A percentile compares a stretch with the other conserved stretches of the same genome.
Evolutionary conservation across 2,329 filamentous ascomycete species (phyloP).

Genomic region (Pseudofabraea citricarpa): DNA sequence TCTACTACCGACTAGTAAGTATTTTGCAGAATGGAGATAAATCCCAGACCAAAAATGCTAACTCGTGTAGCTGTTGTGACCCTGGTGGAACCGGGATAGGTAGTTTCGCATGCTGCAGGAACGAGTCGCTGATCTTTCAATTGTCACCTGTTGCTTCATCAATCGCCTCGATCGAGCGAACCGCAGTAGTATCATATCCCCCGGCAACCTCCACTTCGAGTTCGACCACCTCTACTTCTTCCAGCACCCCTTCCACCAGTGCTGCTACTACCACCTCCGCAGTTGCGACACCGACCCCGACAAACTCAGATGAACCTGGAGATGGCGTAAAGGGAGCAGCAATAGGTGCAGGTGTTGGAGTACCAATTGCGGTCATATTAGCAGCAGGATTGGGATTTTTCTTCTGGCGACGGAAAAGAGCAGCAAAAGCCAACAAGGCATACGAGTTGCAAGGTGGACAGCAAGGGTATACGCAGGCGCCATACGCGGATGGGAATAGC

Average conservation of each 20-base stretch:
- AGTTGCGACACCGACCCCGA: constrained; percentile 1
- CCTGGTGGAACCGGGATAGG: constrained; percentile 11
- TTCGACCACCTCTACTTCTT: constrained; percentile 4
- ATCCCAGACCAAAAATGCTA: too few species aligned
- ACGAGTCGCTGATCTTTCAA: too few species aligned
- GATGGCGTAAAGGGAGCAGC: constrained; percentile 4
- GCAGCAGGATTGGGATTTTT: constrained; percentile 9
- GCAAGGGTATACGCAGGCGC: background rate
- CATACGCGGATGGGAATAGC: background rate
- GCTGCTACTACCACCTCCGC: constrained; percentile 4
- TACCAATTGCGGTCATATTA: constrained; percentile 8
- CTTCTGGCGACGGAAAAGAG: constrained; percentile 6
- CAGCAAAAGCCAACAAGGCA: constrained; percentile 1
- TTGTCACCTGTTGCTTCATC: too few species aligned
- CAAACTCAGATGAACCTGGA: background rate
- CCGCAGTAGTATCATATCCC: constrained; percentile 2
- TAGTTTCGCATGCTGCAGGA: constrained; percentile 12
- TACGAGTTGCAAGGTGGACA: constrained; percentile 5
- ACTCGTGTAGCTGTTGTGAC: constrained; percentile 16
- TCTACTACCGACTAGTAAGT: constrained; percentile 17
- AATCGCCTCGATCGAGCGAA: too few species aligned
- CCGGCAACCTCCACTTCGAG: constrained; percentile 2
- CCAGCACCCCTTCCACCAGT: constrained; percentile 1
- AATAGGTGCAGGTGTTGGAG: constrained; percentile 14
- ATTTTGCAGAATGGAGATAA: too few species aligned